Evolutionary conservation across 139 green algal genomes (phyloP).

Genomic region (Edaphochlamys debaryana): DNA sequence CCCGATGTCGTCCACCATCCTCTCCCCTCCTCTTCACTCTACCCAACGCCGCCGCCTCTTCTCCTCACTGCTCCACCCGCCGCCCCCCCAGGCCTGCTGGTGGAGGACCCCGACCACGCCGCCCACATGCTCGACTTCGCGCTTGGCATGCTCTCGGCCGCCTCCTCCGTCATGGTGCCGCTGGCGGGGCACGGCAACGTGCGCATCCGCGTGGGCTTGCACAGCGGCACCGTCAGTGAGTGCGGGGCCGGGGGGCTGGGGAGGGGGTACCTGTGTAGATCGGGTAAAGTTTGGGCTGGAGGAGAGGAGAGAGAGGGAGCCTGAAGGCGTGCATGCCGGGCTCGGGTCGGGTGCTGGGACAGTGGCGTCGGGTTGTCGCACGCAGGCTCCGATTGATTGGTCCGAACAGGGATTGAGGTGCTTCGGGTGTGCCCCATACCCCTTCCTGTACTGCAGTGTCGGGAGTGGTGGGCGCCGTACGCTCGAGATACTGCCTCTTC

Average conservation of each 20-base stretch:
- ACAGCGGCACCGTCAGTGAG: slow-evolving; percentile 28
- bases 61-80: background rate
- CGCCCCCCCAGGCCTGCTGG: slow-evolving; percentile 37
- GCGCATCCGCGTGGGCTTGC: slow-evolving; percentile 39
- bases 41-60: background rate
- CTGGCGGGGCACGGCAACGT: slow-evolving; percentile 24
- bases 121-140: slow-evolving; percentile 38
- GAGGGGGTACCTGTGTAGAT: too few relatives aligned
- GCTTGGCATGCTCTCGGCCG: slow-evolving; percentile 21
- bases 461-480: slow-evolving; percentile 53
- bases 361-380: too few relatives aligned
- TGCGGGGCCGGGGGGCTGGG: background rate
- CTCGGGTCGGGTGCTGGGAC: too few relatives aligned
- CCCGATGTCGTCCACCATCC: background rate
- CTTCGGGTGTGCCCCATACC: too few relatives aligned
- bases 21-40: background rate
- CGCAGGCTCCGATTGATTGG: too few relatives aligned
- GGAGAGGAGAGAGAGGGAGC: too few relatives aligned
- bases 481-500: slow-evolving; percentile 63
- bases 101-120: slow-evolving; percentile 42
- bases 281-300: too few relatives aligned
- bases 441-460: too few relatives aligned
- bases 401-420: too few relatives aligned
- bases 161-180: slow-evolving; percentile 20
- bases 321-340: too few relatives aligned